Base-by-base conservation (phyloP, 139 green algal species). In the Closterium sp. region DNA sequence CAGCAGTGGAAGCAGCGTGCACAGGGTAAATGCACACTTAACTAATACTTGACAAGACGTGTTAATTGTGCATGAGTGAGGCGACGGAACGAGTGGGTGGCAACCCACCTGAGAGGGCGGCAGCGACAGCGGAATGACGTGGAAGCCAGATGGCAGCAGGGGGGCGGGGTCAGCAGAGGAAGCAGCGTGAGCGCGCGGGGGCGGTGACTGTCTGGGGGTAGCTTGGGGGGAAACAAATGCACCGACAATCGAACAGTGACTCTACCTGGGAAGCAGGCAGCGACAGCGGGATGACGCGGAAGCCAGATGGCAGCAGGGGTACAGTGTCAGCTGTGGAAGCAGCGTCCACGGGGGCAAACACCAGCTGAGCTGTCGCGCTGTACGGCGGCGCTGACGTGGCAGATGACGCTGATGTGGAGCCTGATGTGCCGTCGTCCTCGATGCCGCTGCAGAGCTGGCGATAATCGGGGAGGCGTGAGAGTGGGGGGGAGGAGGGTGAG, bases 271-370 rank as follows among this genome's bases (percentile, higher is more conserved):
- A 76, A 19, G 55, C 3, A 6, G 55, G 55, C 55, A 76, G 19
- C 2, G 93, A 90, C 8, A 93, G 31, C 0, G 91, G 88, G 23
- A 93, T 93, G 36, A 93, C 91, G 10, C 91, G 91, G 43, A 93
- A 93, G 87, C 91, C 91, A 25, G 91, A 93, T 33, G 91, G 91
- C 19, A 93, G 91, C 19, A 93, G 87, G 4, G 91, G 88, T 2
- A 93, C 88, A 23, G 34, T 34, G 23, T 93, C 91, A 12, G 91
- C 87, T 5, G 91, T 89, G 36, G 88, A 93, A 4, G 91, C 88
- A 12, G 91, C 91, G 33, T 93, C 91, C 66, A 93, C 91, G 32
- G 87, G 88, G 32, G 91, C 91, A 91, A 93, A 93, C 1, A 93
- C 88, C 16, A 93, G 88, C 87, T 93, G 91, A 34, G 91, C 91